These are phyloP conservation scores for Cyathus striatus DNA, from an alignment of 768 basidiomycete genomes.

Conservation along the genomic window DNA sequence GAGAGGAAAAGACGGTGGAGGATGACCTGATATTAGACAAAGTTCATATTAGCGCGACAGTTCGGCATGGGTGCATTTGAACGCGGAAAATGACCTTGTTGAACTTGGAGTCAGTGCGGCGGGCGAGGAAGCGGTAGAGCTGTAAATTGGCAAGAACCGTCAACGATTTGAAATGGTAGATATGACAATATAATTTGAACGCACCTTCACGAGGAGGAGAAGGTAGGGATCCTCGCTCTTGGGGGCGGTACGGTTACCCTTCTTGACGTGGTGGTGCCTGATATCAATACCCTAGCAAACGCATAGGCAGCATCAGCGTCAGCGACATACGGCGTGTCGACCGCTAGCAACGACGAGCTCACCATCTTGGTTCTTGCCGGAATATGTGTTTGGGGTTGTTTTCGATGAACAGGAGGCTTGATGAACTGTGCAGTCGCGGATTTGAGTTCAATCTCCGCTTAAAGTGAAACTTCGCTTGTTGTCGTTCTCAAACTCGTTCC, in stretches of 20 bases:
- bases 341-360: slow-evolving; percentile 45
- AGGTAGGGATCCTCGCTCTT: slow-evolving; percentile 99
- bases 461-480: slow-evolving; percentile 9
- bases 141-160: slow-evolving; percentile 24
- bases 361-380: slow-evolving; percentile 77
- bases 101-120: slow-evolving; percentile 92
- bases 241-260: slow-evolving; percentile 89
- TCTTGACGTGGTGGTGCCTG: slow-evolving; percentile 97
- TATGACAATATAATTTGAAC: slow-evolving; percentile 6
- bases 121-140: slow-evolving; percentile 98
- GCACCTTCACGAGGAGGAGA: slow-evolving; percentile 94
- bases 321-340: slow-evolving; percentile 10
- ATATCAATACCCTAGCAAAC: slow-evolving; percentile 86
- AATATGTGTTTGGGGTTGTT: slow-evolving; percentile 46
- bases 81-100: slow-evolving; percentile 64
- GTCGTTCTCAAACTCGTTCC: background rate
- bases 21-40: slow-evolving; percentile 60
- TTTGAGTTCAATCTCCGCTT: slow-evolving; percentile 40
- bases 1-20: slow-evolving; percentile 96
- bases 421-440: slow-evolving; percentile 58
- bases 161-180: background rate
- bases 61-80: background rate
- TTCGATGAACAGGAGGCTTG: slow-evolving; percentile 44
- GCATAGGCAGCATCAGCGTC: slow-evolving; percentile 11
- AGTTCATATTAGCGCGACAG: background rate